Evolutionary conservation across 2,329 filamentous ascomycete species (phyloP), one percentile per base, ranked within the genome.

Genomic region (Fusarium sp.): DNA sequence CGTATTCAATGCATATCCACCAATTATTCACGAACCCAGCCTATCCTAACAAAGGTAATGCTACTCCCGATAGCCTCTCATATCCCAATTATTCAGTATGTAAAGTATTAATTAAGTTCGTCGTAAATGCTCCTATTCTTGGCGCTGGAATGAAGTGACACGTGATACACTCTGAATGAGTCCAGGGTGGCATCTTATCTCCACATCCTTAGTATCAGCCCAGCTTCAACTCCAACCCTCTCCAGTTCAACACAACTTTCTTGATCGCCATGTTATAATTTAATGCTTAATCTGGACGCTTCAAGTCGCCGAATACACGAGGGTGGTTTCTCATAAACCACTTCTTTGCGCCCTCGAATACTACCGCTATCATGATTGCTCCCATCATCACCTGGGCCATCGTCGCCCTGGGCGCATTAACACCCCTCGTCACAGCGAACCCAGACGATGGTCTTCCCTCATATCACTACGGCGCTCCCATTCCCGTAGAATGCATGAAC

Each of bases 401-500:
- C 4, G 32, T 75, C 45, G 61, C 55, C 59, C 58, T 78, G 20
- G 72, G 70, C 53, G 76, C 75, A 61, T 66, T 81, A 66, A 60
- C 75, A 32, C 60, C 74, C 23, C 60, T 78, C 41, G 77, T 74
- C 23, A 73, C 69, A 10, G 80, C 79, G 10, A 74, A 74, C 7
- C 77, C 76, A 44, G 83, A 85, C 64, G 81, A 84, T 65, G 78
- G 81, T 30, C 81, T 90, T 46, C 88, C 89, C 0, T 89, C 88
- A 32, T 91, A 91, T 77, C 87, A 88, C 75, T 91, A 91, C 77
- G 90, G 90, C 73, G 90, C 91, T 17, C 80, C 87, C 14, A 91
- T 94, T 67, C 85, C 86, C 40, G 90, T 94, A 23, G 90, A 91
- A 76, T 94, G 92, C 83, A 88, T 94, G 85, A 92, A 92, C 77